phyloP scores from a whole-genome alignment of 306 rosid species.

The Rubus idaeus region DNA sequence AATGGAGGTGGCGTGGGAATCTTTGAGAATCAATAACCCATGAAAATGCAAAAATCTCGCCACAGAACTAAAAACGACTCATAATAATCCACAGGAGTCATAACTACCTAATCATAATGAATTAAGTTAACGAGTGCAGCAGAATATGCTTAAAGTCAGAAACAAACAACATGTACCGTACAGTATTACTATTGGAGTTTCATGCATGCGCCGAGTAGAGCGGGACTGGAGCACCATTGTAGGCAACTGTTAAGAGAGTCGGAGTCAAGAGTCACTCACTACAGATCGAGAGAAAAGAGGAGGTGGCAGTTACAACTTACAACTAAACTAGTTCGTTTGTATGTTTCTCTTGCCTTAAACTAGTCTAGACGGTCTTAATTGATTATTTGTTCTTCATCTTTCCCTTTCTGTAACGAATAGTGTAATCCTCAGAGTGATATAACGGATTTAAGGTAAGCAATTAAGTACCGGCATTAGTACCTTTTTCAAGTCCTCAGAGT shows the following conservation, averaged over 20 bases:
- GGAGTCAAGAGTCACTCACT: neutral
- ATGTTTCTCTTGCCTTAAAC: neutral
- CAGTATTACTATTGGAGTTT: too few species aligned
- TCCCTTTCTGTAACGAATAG: neutral
- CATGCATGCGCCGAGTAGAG: neutral
- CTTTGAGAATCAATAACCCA: neutral
- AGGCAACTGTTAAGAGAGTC: neutral
- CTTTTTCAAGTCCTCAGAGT: neutral
- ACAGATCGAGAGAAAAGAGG: neutral
- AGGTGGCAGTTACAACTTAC: constrained; percentile 8
- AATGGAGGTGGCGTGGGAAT: neutral
- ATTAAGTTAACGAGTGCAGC: too few species aligned
- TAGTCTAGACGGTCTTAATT: neutral
- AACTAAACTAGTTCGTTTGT: neutral
- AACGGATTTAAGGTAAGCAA: neutral
- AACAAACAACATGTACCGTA: neutral
- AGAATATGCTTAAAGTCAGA: neutral
- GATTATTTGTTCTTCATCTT: neutral
- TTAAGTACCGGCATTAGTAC: too few species aligned
- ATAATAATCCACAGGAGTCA: neutral
- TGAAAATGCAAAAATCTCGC: neutral
- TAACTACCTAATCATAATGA: too few species aligned
- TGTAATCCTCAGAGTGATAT: too few species aligned
- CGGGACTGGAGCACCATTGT: neutral
- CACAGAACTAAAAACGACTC: too few species aligned